Conservation (phyloP, 2,329 filamentous ascomycete genomes). For the Ascochyta pisi region DNA sequence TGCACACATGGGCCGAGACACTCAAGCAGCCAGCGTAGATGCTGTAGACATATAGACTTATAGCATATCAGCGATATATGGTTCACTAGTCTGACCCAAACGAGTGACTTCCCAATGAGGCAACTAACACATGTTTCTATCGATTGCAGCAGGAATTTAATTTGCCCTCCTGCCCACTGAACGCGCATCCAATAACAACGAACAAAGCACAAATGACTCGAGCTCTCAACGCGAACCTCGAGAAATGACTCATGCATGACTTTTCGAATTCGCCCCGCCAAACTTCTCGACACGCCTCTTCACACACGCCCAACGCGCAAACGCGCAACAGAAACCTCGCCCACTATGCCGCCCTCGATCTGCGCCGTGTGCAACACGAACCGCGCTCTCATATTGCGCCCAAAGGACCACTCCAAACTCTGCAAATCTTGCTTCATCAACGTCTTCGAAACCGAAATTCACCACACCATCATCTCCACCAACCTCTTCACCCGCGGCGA, state of each 20-base stretch:
- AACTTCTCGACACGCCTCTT: not conserved
- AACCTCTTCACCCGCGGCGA: conserved; percentile 85
- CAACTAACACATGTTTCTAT: not conserved
- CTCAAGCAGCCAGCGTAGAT: not conserved
- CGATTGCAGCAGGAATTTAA: conserved; percentile 6
- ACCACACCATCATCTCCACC: conserved; percentile 86
- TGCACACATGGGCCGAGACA: conserved; percentile 12
- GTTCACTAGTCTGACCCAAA: too few species aligned
- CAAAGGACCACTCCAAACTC: conserved; percentile 93
- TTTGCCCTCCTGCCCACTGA: conserved; percentile 3
- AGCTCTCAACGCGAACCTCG: not conserved
- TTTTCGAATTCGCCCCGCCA: conserved; percentile 13
- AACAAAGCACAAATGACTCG: conserved; percentile 2
- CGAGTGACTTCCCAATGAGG: not conserved
- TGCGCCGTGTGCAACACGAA: conserved; percentile 79
- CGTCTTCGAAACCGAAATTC: conserved; percentile 91
- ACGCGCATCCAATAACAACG: too few species aligned
- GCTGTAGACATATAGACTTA: too few species aligned
- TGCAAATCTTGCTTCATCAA: conserved; percentile 87
- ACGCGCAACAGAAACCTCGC: not conserved
- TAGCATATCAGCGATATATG: too few species aligned
- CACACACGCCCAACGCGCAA: not conserved
- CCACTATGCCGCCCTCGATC: conserved; percentile 73
- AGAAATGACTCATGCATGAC: conserved; percentile 15
- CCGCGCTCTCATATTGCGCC: conserved; percentile 87